Evolutionary conservation across 83 land plant species (phyloP).

Genomic region (Isoetes engelmannii): DNA sequence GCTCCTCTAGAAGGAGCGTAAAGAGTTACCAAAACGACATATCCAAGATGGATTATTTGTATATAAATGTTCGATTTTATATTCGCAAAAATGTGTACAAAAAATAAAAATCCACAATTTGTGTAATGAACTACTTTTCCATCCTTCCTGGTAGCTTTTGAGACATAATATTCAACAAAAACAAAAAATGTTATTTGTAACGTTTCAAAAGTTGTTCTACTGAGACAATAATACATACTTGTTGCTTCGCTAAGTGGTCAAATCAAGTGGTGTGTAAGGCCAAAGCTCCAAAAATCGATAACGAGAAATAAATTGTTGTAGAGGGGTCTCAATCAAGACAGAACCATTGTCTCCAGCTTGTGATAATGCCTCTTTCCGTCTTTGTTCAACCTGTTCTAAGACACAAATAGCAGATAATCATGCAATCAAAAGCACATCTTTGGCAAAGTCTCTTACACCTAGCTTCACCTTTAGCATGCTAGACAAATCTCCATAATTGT

Average conservation of each 20-base stretch:
- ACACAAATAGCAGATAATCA: background rate
- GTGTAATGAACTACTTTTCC: conserved; percentile 14
- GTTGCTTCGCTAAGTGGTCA: conserved; percentile 82
- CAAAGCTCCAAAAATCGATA: conserved; percentile 91
- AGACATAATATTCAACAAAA: conserved; percentile 13
- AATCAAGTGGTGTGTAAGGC: conserved; percentile 81
- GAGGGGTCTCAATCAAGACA: conserved; percentile 47
- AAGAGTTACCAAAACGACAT: too few species aligned
- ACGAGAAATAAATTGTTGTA: conserved; percentile 83
- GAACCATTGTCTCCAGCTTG: conserved; percentile 51
- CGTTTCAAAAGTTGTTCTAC: background rate
- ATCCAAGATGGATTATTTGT: too few species aligned
- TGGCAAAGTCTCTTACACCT: background rate
- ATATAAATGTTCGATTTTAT: too few species aligned
- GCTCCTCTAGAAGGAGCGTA: too few species aligned
- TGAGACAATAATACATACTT: conserved; percentile 34
- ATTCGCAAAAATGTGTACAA: too few species aligned
- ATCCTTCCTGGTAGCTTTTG: conserved; percentile 23
- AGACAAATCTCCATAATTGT: conserved; percentile 85
- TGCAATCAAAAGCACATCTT: conserved; percentile 2
- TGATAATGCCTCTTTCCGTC: conserved; percentile 80
- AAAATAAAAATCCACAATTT: too few species aligned
- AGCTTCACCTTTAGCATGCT: conserved; percentile 81
- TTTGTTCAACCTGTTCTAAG: conserved; percentile 67
- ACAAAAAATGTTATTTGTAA: background rate